phyloP scores from a whole-genome alignment of 768 basidiomycete species.

The Rossbeevera mucosa region DNA sequence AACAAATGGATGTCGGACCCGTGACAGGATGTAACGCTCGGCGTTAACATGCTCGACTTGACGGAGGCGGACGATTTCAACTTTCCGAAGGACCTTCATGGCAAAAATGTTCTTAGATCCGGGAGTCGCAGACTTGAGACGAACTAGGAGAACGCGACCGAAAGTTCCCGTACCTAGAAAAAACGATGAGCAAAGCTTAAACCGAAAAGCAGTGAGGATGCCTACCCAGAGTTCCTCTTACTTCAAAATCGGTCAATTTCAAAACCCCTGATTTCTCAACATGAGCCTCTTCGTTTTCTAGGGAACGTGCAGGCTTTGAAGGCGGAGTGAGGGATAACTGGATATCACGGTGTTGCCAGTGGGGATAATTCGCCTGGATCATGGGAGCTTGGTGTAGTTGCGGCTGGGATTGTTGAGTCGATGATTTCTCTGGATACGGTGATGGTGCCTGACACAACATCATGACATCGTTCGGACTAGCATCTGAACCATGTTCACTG shows the following conservation, averaged over 20 bases:
- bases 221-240: conserved; percentile 69
- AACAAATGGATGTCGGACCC: conserved; percentile 90
- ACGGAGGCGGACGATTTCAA: conserved; percentile 80
- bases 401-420: conserved; percentile 7
- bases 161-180: conserved; percentile 92
- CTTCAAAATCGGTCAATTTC: conserved; percentile 74
- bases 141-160: conserved; percentile 86
- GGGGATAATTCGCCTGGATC: conserved; percentile 7
- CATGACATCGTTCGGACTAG: conserved; percentile 8
- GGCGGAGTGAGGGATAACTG: conserved; percentile 27
- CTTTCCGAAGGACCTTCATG: conserved; percentile 85
- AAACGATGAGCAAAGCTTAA: not conserved
- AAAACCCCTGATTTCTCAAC: conserved; percentile 52
- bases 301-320: conserved; percentile 43
- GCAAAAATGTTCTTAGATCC: conserved; percentile 58
- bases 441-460: conserved; percentile 13
- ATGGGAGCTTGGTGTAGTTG: conserved; percentile 2
- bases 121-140: conserved; percentile 54
- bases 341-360: conserved; percentile 8
- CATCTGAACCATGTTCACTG: conserved; percentile 36
- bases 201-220: conserved; percentile 17
- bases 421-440: conserved; percentile 6
- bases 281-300: conserved; percentile 70
- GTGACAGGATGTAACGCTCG: conserved; percentile 89
- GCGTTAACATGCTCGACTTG: conserved; percentile 98